Base-by-base conservation (phyloP, 1,284 basidiomycete genomes). In the Ustilago xerochloae region DNA sequence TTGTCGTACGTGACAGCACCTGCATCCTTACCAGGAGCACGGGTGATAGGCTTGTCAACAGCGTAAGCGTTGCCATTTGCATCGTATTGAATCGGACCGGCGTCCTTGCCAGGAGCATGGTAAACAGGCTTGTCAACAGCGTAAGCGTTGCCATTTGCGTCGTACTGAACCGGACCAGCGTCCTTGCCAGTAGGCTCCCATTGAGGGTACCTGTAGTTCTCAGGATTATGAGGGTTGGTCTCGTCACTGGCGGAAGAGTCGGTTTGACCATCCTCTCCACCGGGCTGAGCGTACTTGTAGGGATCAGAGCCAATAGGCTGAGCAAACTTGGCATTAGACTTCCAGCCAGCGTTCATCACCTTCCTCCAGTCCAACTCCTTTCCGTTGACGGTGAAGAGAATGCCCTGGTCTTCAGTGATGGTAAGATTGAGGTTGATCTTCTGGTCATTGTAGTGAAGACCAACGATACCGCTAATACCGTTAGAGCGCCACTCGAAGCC, bases 351-450 rank as follows among this genome's bases (percentile, higher is more conserved):
- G 28, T 39, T 7, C 6, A 45, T 0, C 0, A 68, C 59, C 33
- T 38, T 49, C 4, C 50, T 12, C 67, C 67, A 70, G 15, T 64
- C 62, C 7, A 70, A 8, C 1, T 57, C 50, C 18, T 57, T 46
- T 18, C 30, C 58, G 33, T 65, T 53, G 16, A 70, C 38, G 10
- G 22, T 57, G 43, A 70, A 62, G 12, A 61, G 18, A 16, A 70
- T 46, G 38, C 57, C 12, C 10, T 58, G 53, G 4, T 53, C 4
- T 1, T 54, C 28, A 1, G 62, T 70, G 29, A 70, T 52, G 24
- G 62, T 70, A 3, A 70, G 7, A 15, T 65, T 61, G 16, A 65
- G 24, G 20, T 71, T 51, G 35, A 65, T 47, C 41, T 36, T 51
- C 32, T 35, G 32, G 18, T 48, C 36, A 6, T 29, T 12, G 20